Percentiles rank a stretch among this genome's conserved stretches.
Evolutionary conservation across 352 stramenopile genomes (phyloP).

Genomic region (Pythium aphanidermatum): DNA sequence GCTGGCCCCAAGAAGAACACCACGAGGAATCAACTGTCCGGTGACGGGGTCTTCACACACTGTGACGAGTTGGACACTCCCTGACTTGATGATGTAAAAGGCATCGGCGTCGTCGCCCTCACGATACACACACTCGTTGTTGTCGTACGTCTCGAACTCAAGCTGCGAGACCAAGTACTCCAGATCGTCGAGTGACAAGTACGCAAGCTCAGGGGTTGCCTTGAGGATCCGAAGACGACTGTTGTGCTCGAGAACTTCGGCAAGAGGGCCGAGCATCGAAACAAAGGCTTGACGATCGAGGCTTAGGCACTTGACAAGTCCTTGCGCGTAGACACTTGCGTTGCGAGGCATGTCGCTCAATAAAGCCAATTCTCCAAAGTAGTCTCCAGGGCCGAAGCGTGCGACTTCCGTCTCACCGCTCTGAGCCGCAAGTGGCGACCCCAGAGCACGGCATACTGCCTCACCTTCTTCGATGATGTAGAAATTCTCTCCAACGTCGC

Average conservation of each 20-base stretch:
- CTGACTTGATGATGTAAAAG: conserved; percentile 89
- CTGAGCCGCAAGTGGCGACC: conserved; percentile 30
- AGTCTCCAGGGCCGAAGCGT: conserved; percentile 71
- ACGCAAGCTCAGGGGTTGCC: conserved; percentile 86
- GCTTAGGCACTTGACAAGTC: conserved; percentile 87
- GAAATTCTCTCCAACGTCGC: conserved; percentile 94
- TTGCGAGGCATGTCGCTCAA: conserved; percentile 83
- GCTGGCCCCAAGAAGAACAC: too few relatives aligned
- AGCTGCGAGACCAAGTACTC: conserved; percentile 80
- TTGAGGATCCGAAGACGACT: conserved; percentile 93
- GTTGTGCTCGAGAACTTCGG: conserved; percentile 71
- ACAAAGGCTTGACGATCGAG: conserved; percentile 88
- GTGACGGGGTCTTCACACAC: too few relatives aligned
- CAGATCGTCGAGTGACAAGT: conserved; percentile 84
- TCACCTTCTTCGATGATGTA: conserved; percentile 96
- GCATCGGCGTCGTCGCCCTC: conserved; percentile 75
- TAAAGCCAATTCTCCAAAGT: conserved; percentile 87
- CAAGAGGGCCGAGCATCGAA: conserved; percentile 71
- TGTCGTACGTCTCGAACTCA: conserved; percentile 79
- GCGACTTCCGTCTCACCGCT: conserved; percentile 71
- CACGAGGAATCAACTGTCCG: too few relatives aligned
- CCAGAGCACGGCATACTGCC: conserved; percentile 69
- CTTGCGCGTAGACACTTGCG: conserved; percentile 76
- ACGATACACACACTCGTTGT: conserved; percentile 83
- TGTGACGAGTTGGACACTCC: too few relatives aligned